Base-by-base conservation (phyloP, 768 basidiomycete genomes). In the Leccinum rimulosum region DNA sequence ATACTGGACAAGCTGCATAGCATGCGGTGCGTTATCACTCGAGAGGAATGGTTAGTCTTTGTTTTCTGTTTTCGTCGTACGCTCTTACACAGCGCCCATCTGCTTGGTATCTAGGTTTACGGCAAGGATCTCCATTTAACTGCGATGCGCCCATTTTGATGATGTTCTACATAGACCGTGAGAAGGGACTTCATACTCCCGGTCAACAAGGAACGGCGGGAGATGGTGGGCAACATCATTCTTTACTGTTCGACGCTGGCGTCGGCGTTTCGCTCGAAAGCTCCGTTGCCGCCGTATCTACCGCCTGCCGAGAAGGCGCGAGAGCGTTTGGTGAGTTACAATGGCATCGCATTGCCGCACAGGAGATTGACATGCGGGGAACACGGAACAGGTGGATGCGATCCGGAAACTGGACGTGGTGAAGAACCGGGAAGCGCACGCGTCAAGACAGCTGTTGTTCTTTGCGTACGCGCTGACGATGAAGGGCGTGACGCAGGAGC, bases 201-300 rank as follows among this genome's bases (percentile, higher is more conserved):
- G 1, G 95, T 96, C 50, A 97, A 91, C 68, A 82, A 77, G 68
- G 89, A 97, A 66, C 82, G 96, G 22, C 85, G 89, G 3, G 95
- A 97, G 70, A 93, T 99, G 91, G 93, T 87, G 50, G 95, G 95
- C 38, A 96, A 93, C 72, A 90, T 98, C 61, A 89, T 98, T 58
- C 82, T 99, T 10, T 93, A 87, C 70, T 89, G 94, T 70, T 90
- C 92, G 1, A 84, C 83, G 0, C 79, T 95, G 31, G 84, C 91
- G 4, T 84, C 89, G 2, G 88, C 89, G 1, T 91, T 95, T 71
- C 79, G 85, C 17, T 78, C 93, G 45, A 96, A 96, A 68, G 86
- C 93, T 6, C 97, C 97, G 2, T 77, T 99, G n/a, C 95, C 97
- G 0, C 94, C 97, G 0, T 98, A 95, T 71, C 82, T 99, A 1